A percentile compares a stretch with the other conserved stretches of the same genome.
Evolutionary conservation across 768 basidiomycete genomes (phyloP).

Genomic region (Rhizopogon rudus): DNA sequence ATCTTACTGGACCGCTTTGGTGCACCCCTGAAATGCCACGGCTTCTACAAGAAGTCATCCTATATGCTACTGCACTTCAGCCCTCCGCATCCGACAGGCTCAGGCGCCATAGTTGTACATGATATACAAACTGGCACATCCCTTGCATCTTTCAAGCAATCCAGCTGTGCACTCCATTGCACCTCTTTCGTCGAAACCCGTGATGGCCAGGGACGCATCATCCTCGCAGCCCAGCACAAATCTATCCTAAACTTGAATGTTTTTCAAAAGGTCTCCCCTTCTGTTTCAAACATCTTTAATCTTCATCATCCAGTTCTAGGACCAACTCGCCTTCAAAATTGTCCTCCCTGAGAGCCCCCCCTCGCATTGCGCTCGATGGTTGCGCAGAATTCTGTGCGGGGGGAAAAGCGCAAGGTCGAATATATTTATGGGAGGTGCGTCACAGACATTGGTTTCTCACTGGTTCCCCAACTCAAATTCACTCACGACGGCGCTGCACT

Average conservation of each 20-base stretch:
- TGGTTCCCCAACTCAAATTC: too few relatives aligned
- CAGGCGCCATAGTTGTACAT: slow-evolving; percentile 69
- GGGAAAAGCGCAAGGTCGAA: too few relatives aligned
- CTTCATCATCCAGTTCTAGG: slow-evolving; percentile 40
- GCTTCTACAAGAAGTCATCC: slow-evolving; percentile 62
- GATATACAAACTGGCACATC: slow-evolving; percentile 75
- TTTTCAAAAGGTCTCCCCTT: slow-evolving; percentile 76
- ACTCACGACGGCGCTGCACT: too few relatives aligned
- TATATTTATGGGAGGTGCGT: too few relatives aligned
- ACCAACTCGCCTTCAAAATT: slow-evolving; percentile 45
- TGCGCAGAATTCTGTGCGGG: too few relatives aligned
- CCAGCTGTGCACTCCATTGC: slow-evolving; percentile 57
- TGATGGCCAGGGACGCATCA: slow-evolving; percentile 72
- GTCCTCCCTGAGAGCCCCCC: too few relatives aligned
- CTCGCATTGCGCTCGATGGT: too few relatives aligned
- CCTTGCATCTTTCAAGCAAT: slow-evolving; percentile 88
- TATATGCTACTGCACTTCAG: slow-evolving; percentile 55
- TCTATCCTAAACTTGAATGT: slow-evolving; percentile 85
- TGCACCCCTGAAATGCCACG: slow-evolving; percentile 35
- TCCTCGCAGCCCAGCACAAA: slow-evolving; percentile 86
- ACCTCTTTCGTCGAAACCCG: slow-evolving; percentile 62
- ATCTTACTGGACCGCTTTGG: neutral
- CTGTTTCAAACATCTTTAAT: neutral
- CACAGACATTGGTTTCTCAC: too few relatives aligned
- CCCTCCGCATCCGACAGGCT: slow-evolving; percentile 30